phyloP scores from a whole-genome alignment of 345 rosid species.

The Dipteronia dyeriana region DNA sequence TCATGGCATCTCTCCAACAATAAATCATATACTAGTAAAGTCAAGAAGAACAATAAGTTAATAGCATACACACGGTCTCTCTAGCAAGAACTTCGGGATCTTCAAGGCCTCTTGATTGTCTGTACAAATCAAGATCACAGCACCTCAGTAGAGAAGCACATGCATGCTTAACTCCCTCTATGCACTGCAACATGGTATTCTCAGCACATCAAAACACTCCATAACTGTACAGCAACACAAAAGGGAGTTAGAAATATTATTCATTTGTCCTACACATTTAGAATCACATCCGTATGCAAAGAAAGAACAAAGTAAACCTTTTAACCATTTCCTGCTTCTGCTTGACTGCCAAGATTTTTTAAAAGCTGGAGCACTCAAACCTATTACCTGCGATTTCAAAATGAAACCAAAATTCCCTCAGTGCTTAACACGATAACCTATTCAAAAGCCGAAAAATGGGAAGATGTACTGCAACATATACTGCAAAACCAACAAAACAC shows the following conservation, averaged over 20 bases:
- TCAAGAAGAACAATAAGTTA: conserved; percentile 9
- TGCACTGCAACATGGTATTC: conserved; percentile 88
- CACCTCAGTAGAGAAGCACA: conserved; percentile 67
- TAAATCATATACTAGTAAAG: neutral
- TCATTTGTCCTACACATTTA: conserved; percentile 8
- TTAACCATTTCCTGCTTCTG: conserved; percentile 54
- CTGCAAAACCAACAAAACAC: neutral
- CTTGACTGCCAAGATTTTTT: neutral
- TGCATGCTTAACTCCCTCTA: conserved; percentile 67
- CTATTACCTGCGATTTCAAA: conserved; percentile 11
- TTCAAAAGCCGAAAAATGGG: neutral
- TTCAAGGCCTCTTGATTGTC: conserved; percentile 75
- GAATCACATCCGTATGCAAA: conserved; percentile 1
- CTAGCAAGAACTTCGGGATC: conserved; percentile 94
- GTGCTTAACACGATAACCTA: neutral
- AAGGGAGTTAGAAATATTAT: conserved; percentile 17
- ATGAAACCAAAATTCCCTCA: neutral
- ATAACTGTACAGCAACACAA: conserved; percentile 52
- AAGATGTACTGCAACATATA: neutral
- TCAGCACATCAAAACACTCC: conserved; percentile 62
- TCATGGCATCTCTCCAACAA: neutral
- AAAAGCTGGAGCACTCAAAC: conserved; percentile 9
- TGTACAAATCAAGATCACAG: conserved; percentile 80
- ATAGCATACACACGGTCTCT: conserved; percentile 90
- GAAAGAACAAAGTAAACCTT: conserved; percentile 36